A percentile compares a stretch with the other conserved stretches of the same genome.
Conservation (phyloP, 345 rosid species). For the Salix viminalis region DNA sequence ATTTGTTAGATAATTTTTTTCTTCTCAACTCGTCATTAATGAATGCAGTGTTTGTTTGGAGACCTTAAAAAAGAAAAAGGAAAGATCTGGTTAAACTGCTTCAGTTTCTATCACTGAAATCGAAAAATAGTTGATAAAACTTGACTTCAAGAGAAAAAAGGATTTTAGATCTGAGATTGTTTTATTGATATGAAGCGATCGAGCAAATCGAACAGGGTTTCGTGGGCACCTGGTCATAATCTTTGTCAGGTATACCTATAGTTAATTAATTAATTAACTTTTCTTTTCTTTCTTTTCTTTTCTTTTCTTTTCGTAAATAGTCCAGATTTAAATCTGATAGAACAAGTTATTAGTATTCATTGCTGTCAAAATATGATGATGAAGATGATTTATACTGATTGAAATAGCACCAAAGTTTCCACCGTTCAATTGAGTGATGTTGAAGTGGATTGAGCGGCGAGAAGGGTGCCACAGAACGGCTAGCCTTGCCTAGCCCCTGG, state of each 20-base stretch:
- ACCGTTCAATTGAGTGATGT: slow-evolving; percentile 5
- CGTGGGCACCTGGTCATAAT: slow-evolving; percentile 51
- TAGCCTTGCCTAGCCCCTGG: too few species aligned
- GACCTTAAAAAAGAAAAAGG: neutral
- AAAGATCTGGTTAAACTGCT: neutral
- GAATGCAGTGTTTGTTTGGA: neutral
- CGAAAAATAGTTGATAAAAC: neutral
- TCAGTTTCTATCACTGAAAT: neutral
- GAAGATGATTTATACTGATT: neutral
- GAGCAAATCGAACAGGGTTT: slow-evolving; percentile 51
- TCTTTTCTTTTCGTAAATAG: neutral
- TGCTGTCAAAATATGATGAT: neutral
- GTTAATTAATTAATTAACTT: neutral
- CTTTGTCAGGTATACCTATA: slow-evolving; percentile 57
- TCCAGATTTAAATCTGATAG: neutral
- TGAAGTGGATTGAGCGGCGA: slow-evolving; percentile 8
- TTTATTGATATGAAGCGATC: slow-evolving; percentile 37
- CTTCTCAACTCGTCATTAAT: too few species aligned
- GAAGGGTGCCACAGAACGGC: neutral
- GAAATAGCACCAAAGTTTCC: slow-evolving; percentile 3
- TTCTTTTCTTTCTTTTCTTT: neutral
- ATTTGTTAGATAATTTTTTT: too few species aligned
- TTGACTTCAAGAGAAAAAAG: neutral
- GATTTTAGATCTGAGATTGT: neutral
- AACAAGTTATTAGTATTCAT: neutral